Evolutionary conservation across 1,284 basidiomycete species (phyloP), one percentile per base, ranked within the genome.

Genomic region (Bjerkandera adusta): DNA sequence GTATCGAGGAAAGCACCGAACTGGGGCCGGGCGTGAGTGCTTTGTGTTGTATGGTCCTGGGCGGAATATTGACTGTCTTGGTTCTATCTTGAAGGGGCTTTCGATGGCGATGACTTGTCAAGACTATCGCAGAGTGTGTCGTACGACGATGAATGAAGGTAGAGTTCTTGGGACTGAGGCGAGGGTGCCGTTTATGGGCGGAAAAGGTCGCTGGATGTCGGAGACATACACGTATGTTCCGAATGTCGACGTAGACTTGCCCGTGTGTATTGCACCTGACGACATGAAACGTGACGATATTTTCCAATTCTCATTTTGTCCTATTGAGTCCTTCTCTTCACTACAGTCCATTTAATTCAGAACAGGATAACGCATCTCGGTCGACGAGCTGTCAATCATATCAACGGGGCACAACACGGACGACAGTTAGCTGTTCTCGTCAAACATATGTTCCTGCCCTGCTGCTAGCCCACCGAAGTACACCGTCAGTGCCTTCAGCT

Each of bases 401-500:
- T n/a, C n/a, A n/a, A n/a, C n/a, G n/a, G n/a, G n/a, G n/a, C n/a
- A 24, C 29, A 15, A 20, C 7, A 41, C 4, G 43, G 8, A 13
- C 27, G 16, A 13, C 27, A 34, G 4, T 27, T 48, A 43, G 5
- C 30, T 34, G n/a, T 3, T n/a, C 45, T 49, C 33, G 11, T 58
- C 54, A 54, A 82, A 89, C 43, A 81, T 56, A 33, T 75, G 62
- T 48, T 80, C 81, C 57, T 90, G 87, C 1, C 83, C 85, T 11
- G 64, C 61, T 1, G 69, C 83, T 18, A 91, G 66, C 13, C 89
- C 89, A 18, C 89, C 88, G 61, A 87, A 89, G 61, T 90, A 90
- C 64, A 86, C 90, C 1, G 86, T 89, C 49, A 91, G 64, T 1
- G 88, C 89, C 58, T 93, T 95, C 41, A 94, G 68, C 65, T 92